phyloP scores from a whole-genome alignment of 495 filamentous ascomycete genomes.

The Podospora sp. region DNA sequence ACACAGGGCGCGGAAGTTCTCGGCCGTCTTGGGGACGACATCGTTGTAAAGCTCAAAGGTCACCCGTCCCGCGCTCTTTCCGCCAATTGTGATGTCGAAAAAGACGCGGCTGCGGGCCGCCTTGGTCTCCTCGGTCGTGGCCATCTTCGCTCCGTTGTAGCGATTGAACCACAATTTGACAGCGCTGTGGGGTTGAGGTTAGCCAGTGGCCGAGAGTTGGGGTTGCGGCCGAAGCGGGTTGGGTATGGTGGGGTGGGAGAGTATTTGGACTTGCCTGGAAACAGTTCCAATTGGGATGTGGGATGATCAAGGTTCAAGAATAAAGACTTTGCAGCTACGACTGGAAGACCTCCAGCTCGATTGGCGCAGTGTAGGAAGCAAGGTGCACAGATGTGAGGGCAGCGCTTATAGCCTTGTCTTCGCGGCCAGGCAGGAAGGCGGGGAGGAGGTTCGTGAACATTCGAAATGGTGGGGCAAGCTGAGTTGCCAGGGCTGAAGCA shows the following conservation, averaged over 20 bases:
- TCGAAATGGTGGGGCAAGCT: conserved; percentile 37
- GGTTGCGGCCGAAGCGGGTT: not conserved
- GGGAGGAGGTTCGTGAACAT: conserved; percentile 37
- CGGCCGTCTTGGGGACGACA: conserved; percentile 89
- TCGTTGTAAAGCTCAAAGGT: conserved; percentile 86
- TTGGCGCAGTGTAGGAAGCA: not conserved
- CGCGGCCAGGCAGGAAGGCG: not conserved
- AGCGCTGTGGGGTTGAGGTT: not conserved
- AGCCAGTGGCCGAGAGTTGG: not conserved
- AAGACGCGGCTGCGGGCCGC: conserved; percentile 71
- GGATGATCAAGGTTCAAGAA: not conserved
- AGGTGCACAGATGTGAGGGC: not conserved
- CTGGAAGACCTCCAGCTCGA: not conserved
- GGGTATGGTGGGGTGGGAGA: not conserved
- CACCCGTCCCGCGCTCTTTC: conserved; percentile 70
- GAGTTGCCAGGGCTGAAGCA: conserved; percentile 3
- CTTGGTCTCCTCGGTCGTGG: conserved; percentile 40
- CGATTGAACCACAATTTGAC: not conserved
- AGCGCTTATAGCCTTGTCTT: conserved; percentile 3
- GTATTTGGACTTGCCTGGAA: not conserved
- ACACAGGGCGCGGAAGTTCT: conserved; percentile 96
- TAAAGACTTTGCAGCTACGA: not conserved
- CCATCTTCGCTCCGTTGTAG: conserved; percentile 32
- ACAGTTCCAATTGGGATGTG: too few relatives aligned
- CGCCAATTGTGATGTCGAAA: conserved; percentile 85